Percentiles rank a stretch among this genome's conserved stretches.
phyloP scores from a whole-genome alignment of 108 stramenopile species.

The Fragilaria crotonensis region DNA sequence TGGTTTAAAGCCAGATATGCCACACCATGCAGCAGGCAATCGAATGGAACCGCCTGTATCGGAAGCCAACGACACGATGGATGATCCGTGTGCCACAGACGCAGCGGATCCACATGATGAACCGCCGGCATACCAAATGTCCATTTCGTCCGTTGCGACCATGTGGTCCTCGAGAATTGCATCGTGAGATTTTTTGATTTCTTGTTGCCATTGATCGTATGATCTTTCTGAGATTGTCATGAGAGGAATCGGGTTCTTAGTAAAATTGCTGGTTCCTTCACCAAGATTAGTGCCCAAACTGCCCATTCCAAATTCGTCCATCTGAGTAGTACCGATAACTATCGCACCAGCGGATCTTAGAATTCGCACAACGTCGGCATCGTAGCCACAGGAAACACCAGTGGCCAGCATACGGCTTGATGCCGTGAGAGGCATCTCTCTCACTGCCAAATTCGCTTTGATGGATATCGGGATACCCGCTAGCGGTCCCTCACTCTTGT shows the following conservation, averaged over 20 bases:
- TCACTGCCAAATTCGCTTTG: conserved; percentile 92
- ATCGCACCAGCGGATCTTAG: conserved; percentile 70
- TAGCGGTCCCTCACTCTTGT: conserved; percentile 16
- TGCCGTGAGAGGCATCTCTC: conserved; percentile 61
- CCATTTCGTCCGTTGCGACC: not conserved
- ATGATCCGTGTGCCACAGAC: conserved; percentile 83
- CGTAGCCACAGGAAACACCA: conserved; percentile 41
- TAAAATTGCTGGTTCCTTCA: conserved; percentile 3
- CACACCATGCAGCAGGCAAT: conserved; percentile 92
- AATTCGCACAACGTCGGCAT: conserved; percentile 75
- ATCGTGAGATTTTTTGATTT: conserved; percentile 8
- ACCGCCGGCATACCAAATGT: conserved; percentile 69
- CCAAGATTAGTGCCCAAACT: conserved; percentile 60
- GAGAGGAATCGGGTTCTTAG: conserved; percentile 1
- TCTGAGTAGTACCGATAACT: conserved; percentile 83
- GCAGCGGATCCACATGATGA: conserved; percentile 89
- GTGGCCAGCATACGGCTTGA: conserved; percentile 61
- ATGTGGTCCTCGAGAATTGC: conserved; percentile 16
- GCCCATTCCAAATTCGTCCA: conserved; percentile 99
- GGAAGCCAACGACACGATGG: conserved; percentile 83
- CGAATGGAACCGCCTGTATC: conserved; percentile 98
- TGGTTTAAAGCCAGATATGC: conserved; percentile 94
- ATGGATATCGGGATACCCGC: conserved; percentile 91
- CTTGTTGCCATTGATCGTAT: conserved; percentile 16
- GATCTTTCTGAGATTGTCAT: not conserved